phyloP scores from a whole-genome alignment of 2,329 filamentous ascomycete genomes.

The Thelonectria olida region DNA sequence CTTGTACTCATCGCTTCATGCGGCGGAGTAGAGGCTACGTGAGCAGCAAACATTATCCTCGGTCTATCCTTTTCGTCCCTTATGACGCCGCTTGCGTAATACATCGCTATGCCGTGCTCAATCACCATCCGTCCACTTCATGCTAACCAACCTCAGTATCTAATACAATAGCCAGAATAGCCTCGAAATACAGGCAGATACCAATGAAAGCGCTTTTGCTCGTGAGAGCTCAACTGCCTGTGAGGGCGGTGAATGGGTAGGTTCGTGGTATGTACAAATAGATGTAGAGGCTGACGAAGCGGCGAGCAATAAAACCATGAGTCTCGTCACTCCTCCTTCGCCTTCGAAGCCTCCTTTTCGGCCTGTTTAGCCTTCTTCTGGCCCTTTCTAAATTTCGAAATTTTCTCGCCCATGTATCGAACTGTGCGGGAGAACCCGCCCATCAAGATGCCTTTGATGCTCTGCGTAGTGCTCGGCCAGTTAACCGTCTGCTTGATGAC shows the following conservation, averaged over 20 bases:
- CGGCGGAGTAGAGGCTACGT: background rate
- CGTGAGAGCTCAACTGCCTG: background rate
- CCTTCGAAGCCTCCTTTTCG: constrained; percentile 1
- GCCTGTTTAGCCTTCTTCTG: constrained; percentile 38
- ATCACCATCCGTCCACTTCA: background rate
- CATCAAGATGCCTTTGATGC: constrained; percentile 83
- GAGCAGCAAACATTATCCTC: background rate
- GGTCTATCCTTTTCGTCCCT: constrained; percentile 8
- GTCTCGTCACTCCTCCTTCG: constrained; percentile 28
- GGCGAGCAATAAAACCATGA: background rate
- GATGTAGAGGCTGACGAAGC: background rate
- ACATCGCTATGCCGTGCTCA: background rate
- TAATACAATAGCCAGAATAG: background rate
- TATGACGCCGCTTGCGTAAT: background rate
- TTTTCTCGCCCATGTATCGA: constrained; percentile 86
- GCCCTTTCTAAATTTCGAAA: constrained; percentile 68
- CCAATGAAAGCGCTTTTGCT: background rate
- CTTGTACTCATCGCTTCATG: background rate
- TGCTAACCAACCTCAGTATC: background rate
- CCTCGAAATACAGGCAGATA: background rate
- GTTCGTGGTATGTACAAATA: background rate
- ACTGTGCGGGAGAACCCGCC: constrained; percentile 75
- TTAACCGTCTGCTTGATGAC: constrained; percentile 88
- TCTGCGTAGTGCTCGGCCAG: constrained; percentile 93
- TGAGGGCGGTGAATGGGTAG: background rate